Percentiles rank a stretch among this genome's conserved stretches.
Conservation (phyloP, 2,329 filamentous ascomycete genomes). For the Bipolaris victoriae region DNA sequence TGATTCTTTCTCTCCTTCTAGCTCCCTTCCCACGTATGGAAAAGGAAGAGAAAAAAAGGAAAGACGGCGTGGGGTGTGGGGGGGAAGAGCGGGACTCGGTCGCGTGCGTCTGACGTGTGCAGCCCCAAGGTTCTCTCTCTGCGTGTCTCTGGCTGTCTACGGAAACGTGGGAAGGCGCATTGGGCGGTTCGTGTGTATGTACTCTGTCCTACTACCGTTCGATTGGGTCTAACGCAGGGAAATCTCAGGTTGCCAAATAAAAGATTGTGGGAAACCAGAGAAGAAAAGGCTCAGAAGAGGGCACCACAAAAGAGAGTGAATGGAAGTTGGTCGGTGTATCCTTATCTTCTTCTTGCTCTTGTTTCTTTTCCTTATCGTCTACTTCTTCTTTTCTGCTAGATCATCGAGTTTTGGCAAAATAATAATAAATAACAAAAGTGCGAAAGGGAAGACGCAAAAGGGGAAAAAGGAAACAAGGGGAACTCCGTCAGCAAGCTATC, state of each 20-base stretch:
- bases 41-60: background rate
- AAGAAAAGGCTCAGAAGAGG: background rate
- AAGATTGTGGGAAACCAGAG: background rate
- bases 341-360: slow-evolving; percentile 4
- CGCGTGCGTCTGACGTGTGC: slow-evolving; percentile 18
- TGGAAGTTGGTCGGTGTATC: slow-evolving; percentile 9
- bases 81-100: slow-evolving; percentile 8
- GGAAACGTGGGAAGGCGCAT: slow-evolving; percentile 29
- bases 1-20: background rate
- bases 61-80: background rate
- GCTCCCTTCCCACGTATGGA: background rate
- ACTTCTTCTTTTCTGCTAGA: background rate
- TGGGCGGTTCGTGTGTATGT: slow-evolving; percentile 16
- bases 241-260: background rate
- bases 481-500: slow-evolving; percentile 1
- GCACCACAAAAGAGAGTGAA: slow-evolving; percentile 7
- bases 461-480: background rate
- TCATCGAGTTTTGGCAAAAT: background rate
- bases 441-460: slow-evolving; percentile 7
- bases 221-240: background rate
- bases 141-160: slow-evolving; percentile 10
- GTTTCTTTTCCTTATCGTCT: background rate
- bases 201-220: background rate
- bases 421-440: background rate
- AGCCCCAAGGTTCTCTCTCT: slow-evolving; percentile 1